Evolutionary conservation across 441 rosid genomes (phyloP).

Genomic region (Pelargonium cotyledonis): DNA sequence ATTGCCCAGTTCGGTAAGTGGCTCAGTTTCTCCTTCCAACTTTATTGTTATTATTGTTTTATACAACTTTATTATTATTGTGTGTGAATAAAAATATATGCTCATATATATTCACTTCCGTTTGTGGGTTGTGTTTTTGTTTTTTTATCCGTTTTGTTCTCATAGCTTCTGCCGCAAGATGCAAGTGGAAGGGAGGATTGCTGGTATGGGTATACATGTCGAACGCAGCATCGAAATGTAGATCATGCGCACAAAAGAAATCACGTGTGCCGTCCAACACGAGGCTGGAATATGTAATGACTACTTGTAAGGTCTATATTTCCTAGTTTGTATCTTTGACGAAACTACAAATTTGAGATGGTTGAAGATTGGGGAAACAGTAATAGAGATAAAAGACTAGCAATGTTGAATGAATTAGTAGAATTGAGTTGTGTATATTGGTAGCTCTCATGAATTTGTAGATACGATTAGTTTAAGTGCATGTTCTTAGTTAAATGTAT

Average conservation of each 20-base stretch:
- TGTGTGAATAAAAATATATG: background rate
- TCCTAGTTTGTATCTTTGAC: no score
- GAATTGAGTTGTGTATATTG: no score
- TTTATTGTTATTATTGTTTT: no score
- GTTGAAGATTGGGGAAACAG: no score
- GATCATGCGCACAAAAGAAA: slow-evolving; percentile 81
- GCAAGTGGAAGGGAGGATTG: slow-evolving; percentile 59
- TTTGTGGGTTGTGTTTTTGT: background rate
- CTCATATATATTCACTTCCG: background rate
- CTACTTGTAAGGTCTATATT: background rate
- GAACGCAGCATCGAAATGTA: slow-evolving; percentile 85
- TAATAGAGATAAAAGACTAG: no score
- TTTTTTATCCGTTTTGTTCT: background rate
- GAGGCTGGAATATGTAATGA: slow-evolving; percentile 32
- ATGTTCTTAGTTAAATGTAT: no score
- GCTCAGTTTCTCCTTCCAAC: background rate
- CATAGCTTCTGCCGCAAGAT: slow-evolving; percentile 50
- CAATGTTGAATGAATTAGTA: no score
- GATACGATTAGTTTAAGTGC: no score
- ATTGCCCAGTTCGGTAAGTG: slow-evolving; percentile 47
- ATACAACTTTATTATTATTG: no score
- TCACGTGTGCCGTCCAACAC: slow-evolving; percentile 83
- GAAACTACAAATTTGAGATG: no score
- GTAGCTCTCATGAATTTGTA: no score
- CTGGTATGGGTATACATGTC: slow-evolving; percentile 86